Conservation (phyloP, 306 rosid species). For the Prosopis cineraria region DNA sequence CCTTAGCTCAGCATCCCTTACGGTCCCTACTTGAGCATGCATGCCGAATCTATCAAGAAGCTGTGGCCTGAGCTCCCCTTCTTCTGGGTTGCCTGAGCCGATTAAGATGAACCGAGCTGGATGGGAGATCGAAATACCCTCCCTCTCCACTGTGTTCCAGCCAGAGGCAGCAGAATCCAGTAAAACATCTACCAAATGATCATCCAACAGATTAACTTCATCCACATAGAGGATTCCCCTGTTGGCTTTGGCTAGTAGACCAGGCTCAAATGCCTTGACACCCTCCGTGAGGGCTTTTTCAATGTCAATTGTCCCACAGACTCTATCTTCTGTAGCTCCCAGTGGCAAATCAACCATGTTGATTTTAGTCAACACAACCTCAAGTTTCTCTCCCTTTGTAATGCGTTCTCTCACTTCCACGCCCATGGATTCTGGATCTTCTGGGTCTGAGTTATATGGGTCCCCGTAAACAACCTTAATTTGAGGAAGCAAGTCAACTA, state of each 20-base stretch:
- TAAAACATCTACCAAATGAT: slow-evolving; percentile 83
- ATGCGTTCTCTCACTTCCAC: slow-evolving; percentile 70
- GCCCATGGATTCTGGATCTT: slow-evolving; percentile 87
- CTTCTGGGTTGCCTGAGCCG: slow-evolving; percentile 94
- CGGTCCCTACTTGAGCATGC: slow-evolving; percentile 93
- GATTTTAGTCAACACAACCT: slow-evolving; percentile 68
- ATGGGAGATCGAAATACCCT: slow-evolving; percentile 86
- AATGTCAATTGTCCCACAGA: slow-evolving; percentile 88
- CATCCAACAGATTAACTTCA: slow-evolving; percentile 89
- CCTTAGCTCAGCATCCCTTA: slow-evolving; percentile 87
- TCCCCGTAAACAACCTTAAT: slow-evolving; percentile 72
- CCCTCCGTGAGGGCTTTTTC: slow-evolving; percentile 89
- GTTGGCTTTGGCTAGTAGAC: slow-evolving; percentile 85
- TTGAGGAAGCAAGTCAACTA: slow-evolving; percentile 85
- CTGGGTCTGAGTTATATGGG: slow-evolving; percentile 84
- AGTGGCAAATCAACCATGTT: slow-evolving; percentile 90
- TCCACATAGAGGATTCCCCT: slow-evolving; percentile 89
- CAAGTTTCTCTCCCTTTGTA: slow-evolving; percentile 62
- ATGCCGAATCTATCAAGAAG: slow-evolving; percentile 87
- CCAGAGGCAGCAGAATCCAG: slow-evolving; percentile 95
- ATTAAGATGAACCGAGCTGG: slow-evolving; percentile 86
- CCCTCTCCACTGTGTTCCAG: slow-evolving; percentile 94
- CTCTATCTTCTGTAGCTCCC: slow-evolving; percentile 93
- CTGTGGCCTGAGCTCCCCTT: slow-evolving; percentile 95
- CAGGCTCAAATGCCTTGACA: slow-evolving; percentile 89